A percentile compares a stretch with the other conserved stretches of the same genome.
These are phyloP conservation scores for Cercospora sp. DNA, from an alignment of 2,329 filamentous ascomycete genomes.

Conservation along the genomic window DNA sequence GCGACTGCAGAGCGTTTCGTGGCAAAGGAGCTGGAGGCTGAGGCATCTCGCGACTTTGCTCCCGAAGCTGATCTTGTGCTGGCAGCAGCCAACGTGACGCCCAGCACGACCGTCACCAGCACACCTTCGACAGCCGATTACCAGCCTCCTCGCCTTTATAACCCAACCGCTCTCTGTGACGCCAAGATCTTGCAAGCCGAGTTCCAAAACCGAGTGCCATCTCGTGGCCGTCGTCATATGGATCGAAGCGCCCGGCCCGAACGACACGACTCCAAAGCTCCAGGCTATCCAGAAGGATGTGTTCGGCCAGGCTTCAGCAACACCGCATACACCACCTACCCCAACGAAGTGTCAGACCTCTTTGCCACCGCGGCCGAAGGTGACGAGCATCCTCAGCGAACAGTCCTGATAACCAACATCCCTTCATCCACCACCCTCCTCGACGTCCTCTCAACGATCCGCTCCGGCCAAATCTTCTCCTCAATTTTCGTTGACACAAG, in stretches of 20 bases:
- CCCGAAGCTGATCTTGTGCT: neutral
- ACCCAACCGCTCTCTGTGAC: neutral
- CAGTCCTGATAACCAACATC: slow-evolving; percentile 31
- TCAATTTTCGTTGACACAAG: slow-evolving; percentile 25
- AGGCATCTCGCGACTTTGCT: neutral
- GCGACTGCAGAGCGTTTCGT: neutral
- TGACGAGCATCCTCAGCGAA: slow-evolving; percentile 19
- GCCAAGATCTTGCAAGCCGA: neutral
- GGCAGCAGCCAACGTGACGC: neutral
- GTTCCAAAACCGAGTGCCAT: neutral
- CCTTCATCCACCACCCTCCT: slow-evolving; percentile 23
- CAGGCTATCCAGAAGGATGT: neutral
- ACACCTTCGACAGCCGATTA: neutral
- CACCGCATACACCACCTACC: neutral
- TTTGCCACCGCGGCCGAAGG: slow-evolving; percentile 7
- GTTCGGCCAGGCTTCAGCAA: neutral
- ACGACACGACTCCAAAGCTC: slow-evolving; percentile 5
- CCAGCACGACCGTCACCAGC: neutral
- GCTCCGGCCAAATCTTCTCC: slow-evolving; percentile 26
- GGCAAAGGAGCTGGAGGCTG: neutral
- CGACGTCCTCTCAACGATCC: slow-evolving; percentile 29
- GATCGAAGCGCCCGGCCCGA: neutral
- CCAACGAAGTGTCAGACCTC: slow-evolving; percentile 10
- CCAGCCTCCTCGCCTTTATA: slow-evolving; percentile 5
- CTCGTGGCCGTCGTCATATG: neutral